Conservation (phyloP, 108 stramenopile genomes). For the Bacterosira constricta region DNA sequence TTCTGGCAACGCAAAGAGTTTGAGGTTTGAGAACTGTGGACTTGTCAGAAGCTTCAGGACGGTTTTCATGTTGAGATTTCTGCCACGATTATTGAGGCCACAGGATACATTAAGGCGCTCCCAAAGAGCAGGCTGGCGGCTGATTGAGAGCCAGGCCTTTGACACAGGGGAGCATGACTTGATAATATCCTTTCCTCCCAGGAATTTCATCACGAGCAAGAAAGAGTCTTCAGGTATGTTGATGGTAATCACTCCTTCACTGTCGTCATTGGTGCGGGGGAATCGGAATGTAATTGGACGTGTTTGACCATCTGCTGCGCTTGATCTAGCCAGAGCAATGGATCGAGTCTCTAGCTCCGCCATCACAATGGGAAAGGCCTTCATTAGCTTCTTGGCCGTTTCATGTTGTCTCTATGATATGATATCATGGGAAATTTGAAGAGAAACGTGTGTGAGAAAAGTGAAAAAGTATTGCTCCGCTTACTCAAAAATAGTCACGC, state of each 20-base stretch:
- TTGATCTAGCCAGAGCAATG: slow-evolving; percentile 2
- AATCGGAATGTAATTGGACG: slow-evolving; percentile 32
- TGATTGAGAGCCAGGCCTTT: slow-evolving; percentile 29
- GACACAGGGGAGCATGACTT: neutral
- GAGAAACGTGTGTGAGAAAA: too few relatives aligned
- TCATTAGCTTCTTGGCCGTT: slow-evolving; percentile 6
- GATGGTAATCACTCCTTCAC: neutral
- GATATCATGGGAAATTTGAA: neutral
- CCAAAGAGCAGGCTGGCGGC: slow-evolving; percentile 24
- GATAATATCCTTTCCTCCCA: slow-evolving; percentile 16
- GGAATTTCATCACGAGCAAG: neutral
- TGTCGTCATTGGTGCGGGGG: neutral
- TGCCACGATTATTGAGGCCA: slow-evolving; percentile 14
- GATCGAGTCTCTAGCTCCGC: slow-evolving; percentile 29
- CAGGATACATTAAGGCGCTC: neutral
- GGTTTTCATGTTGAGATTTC: slow-evolving; percentile 13
- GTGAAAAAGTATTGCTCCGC: too few relatives aligned
- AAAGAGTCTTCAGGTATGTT: slow-evolving; percentile 30
- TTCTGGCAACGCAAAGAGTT: slow-evolving; percentile 1
- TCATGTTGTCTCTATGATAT: slow-evolving; percentile 13
- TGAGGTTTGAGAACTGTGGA: slow-evolving; percentile 18
- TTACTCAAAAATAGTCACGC: too few relatives aligned
- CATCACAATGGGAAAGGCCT: slow-evolving; percentile 20
- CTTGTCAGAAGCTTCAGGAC: slow-evolving; percentile 9
- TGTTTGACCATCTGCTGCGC: neutral